phyloP scores from a whole-genome alignment of 371 early-diverging fungal species.

The Apophysomyces sp. region DNA sequence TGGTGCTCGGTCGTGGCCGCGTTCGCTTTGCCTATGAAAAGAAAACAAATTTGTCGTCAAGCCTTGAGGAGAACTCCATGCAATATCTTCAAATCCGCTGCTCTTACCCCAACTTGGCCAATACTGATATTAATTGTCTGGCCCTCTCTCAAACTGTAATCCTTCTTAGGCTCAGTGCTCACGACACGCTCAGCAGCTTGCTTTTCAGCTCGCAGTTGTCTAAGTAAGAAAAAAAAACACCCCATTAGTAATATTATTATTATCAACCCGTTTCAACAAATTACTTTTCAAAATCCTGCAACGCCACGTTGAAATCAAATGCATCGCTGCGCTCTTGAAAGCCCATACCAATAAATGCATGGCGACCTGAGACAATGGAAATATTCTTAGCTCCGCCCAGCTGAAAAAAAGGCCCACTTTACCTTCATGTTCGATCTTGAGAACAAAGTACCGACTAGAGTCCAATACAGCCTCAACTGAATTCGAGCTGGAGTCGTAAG shows the following conservation, averaged over 20 bases:
- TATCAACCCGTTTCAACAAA: not conserved
- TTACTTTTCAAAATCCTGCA: constrained; percentile 82
- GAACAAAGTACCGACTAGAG: constrained; percentile 91
- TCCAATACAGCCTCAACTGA: constrained; percentile 89
- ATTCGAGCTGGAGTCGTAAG: constrained; percentile 70
- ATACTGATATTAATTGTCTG: constrained; percentile 82
- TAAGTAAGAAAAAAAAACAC: constrained; percentile 14
- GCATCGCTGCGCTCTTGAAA: constrained; percentile 86
- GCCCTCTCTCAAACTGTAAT: constrained; percentile 86
- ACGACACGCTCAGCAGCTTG: constrained; percentile 45
- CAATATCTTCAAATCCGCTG: too few species aligned
- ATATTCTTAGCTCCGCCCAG: not conserved
- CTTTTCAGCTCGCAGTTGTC: constrained; percentile 63
- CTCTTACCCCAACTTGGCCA: constrained; percentile 59
- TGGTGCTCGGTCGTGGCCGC: constrained; percentile 22
- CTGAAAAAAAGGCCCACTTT: not conserved
- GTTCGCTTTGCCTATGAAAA: constrained; percentile 27
- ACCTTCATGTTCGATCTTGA: constrained; percentile 81
- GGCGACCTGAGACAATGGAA: constrained; percentile 47
- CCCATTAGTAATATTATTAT: not conserved
- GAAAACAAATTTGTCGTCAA: constrained; percentile 5
- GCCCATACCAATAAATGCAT: constrained; percentile 90
- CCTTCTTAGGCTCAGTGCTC: constrained; percentile 60
- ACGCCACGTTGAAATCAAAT: constrained; percentile 91
- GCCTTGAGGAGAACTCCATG: too few species aligned